These are phyloP conservation scores for Phytophthora nicotianae DNA, from an alignment of 352 stramenopile genomes.

Conservation along the genomic window DNA sequence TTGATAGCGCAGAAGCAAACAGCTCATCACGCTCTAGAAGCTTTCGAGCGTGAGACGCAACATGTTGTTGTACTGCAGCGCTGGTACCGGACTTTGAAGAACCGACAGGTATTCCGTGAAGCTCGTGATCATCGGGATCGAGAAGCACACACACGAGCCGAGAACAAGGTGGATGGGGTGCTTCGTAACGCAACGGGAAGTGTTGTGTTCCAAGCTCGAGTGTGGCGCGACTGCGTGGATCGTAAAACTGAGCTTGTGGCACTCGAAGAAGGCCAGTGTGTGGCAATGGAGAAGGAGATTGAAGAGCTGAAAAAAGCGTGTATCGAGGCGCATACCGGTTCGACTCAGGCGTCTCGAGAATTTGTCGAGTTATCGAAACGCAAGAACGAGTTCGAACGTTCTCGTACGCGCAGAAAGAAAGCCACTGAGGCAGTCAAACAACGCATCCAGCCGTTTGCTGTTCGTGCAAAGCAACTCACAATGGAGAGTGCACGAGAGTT, in stretches of 20 bases:
- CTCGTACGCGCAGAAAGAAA: constrained; percentile 25
- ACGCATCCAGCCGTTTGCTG: constrained; percentile 63
- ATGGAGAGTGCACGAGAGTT: constrained; percentile 56
- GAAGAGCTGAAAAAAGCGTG: constrained; percentile 51
- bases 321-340: constrained; percentile 47
- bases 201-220: constrained; percentile 69
- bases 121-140: constrained; percentile 28
- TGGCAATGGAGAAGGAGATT: constrained; percentile 55
- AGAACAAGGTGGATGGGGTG: constrained; percentile 42
- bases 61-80: constrained; percentile 59
- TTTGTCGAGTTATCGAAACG: constrained; percentile 40
- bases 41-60: constrained; percentile 40
- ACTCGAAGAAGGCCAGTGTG: constrained; percentile 49
- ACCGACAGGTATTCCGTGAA: constrained; percentile 63
- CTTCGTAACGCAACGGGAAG: constrained; percentile 36
- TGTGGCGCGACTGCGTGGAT: constrained; percentile 74
- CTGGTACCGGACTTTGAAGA: constrained; percentile 65
- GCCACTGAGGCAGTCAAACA: constrained; percentile 48
- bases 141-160: constrained; percentile 29
- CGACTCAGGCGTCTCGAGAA: constrained; percentile 40
- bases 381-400: constrained; percentile 42
- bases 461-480: constrained; percentile 63
- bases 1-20: constrained; percentile 67
- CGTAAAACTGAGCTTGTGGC: constrained; percentile 44
- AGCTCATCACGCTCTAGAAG: constrained; percentile 60